A percentile compares a stretch with the other conserved stretches of the same genome.
Conservation (phyloP, 75 land plant genomes). For the Selaginella tamariscina region DNA sequence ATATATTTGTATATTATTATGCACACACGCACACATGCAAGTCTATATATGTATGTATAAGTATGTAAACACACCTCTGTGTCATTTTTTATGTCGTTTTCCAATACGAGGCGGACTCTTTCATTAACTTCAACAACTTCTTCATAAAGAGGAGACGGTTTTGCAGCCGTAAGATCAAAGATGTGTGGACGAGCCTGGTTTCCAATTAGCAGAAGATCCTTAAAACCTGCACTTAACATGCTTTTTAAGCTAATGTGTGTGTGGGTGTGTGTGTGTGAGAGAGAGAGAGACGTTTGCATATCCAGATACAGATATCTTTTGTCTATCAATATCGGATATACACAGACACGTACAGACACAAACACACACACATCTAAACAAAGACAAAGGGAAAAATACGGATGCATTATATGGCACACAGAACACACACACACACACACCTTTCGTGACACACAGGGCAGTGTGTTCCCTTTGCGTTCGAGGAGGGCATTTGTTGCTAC, state of each 20-base stretch:
- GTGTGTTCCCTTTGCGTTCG: conserved; percentile 90
- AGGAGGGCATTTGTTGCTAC: conserved; percentile 96
- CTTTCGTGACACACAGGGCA: conserved; percentile 59
- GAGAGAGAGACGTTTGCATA: neutral
- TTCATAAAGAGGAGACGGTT: conserved; percentile 82
- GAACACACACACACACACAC: neutral
- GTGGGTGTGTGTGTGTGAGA: neutral
- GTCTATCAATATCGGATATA: too few relatives aligned
- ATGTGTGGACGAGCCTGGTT: conserved; percentile 92
- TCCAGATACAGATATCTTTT: too few relatives aligned
- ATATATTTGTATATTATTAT: too few relatives aligned
- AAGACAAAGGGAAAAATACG: too few relatives aligned
- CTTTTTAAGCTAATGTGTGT: too few relatives aligned
- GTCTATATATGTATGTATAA: too few relatives aligned
- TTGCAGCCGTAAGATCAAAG: conserved; percentile 78
- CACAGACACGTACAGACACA: too few relatives aligned
- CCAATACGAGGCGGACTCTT: conserved; percentile 62
- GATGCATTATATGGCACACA: neutral
- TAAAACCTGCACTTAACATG: conserved; percentile 35
- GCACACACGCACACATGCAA: too few relatives aligned
- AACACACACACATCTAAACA: too few relatives aligned
- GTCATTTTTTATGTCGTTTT: conserved; percentile 10
- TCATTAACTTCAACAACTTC: conserved; percentile 93
- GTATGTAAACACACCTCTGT: too few relatives aligned
- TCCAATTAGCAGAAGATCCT: conserved; percentile 78